These are phyloP conservation scores for Erucastrum elatum DNA, from an alignment of 345 rosid genomes.

Conservation along the genomic window DNA sequence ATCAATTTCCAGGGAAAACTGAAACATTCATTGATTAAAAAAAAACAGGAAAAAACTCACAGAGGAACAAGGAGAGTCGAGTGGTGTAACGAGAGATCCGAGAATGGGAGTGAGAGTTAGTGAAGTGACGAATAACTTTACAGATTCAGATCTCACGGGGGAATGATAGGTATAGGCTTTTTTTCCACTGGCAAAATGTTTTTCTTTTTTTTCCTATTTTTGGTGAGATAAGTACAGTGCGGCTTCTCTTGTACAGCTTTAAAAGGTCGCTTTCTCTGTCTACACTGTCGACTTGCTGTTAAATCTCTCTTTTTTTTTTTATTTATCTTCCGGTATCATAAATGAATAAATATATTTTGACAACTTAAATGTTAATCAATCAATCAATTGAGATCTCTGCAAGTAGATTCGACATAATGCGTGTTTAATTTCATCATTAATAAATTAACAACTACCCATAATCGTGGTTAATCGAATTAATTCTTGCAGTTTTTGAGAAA, in stretches of 20 bases:
- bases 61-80: neutral
- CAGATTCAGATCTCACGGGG: conserved; percentile 38
- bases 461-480: neutral
- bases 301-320: neutral
- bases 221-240: conserved; percentile 23
- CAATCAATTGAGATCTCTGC: neutral
- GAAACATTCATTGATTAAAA: conserved; percentile 2
- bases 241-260: conserved; percentile 22
- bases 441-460: conserved; percentile 11
- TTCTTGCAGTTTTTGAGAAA: neutral
- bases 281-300: conserved; percentile 37
- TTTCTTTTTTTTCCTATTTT: conserved; percentile 13
- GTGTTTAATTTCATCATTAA: neutral
- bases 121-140: neutral
- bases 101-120: conserved; percentile 14
- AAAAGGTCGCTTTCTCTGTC: conserved; percentile 23
- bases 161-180: conserved; percentile 11
- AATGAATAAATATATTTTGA: neutral
- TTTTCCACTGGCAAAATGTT: conserved; percentile 7
- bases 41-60: conserved; percentile 13
- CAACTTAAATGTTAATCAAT: neutral
- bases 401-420: conserved; percentile 8
- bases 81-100: conserved; percentile 30
- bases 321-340: neutral
- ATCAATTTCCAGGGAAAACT: conserved; percentile 18